Evolutionary conservation across 2,329 filamentous ascomycete genomes (phyloP).

Genomic region (Aquanectria penicillioides): DNA sequence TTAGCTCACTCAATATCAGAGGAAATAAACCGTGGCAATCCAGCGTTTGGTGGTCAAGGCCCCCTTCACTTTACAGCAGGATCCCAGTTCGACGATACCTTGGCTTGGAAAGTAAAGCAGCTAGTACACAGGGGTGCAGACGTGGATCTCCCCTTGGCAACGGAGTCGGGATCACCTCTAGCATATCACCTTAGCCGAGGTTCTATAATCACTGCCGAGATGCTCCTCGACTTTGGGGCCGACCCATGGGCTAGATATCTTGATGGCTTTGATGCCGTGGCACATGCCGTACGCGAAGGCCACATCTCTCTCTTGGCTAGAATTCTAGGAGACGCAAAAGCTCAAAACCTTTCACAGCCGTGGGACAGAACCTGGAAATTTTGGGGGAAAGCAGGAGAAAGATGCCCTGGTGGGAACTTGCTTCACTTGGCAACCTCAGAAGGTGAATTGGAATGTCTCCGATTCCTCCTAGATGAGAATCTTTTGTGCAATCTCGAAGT

Average conservation of each 20-base stretch:
- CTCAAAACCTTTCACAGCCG: too few species aligned
- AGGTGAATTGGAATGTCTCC: neutral
- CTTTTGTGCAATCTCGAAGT: neutral
- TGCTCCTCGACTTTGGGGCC: constrained; percentile 10
- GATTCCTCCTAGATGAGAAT: neutral
- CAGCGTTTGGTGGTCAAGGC: neutral
- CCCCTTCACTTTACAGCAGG: neutral
- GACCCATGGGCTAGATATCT: neutral
- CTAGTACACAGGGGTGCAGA: neutral
- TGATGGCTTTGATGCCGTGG: neutral
- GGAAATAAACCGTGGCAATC: neutral
- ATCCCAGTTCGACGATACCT: rapidly evolving
- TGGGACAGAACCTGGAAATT: too few species aligned
- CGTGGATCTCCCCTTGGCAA: neutral
- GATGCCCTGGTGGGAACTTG: neutral
- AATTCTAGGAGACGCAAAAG: neutral
- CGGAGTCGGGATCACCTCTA: neutral
- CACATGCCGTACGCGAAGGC: neutral
- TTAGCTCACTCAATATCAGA: neutral
- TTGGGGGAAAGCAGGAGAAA: too few species aligned
- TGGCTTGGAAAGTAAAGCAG: neutral
- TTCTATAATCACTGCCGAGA: neutral
- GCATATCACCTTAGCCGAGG: neutral
- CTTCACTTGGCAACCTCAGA: neutral
- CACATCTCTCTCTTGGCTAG: neutral